Base-by-base conservation (phyloP, 1,139 yeast genomes). In the Zygoascus meyerae region DNA sequence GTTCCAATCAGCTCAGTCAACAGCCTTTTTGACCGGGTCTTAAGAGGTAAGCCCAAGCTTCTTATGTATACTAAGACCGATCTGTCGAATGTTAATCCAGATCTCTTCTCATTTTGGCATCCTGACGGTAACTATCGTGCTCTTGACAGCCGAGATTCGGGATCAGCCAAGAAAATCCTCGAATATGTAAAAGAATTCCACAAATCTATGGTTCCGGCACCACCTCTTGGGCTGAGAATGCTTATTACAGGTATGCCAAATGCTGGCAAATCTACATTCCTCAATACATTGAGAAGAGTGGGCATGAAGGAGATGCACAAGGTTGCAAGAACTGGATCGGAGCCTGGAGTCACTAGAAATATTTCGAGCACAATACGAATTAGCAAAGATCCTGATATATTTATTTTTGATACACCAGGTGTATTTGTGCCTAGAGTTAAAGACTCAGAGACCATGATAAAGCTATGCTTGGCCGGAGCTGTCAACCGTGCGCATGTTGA, bases 191-290 rank as follows among this genome's bases (percentile, higher is more conserved):
- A 71, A 38, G 54, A 50, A 6, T 42, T 53, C 30, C 58, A 60
- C 42, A 49, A 35, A 5, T 45, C 48, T 3, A 54, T 58, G 51
- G 40, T 45, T 18, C 70, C 90, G 0, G 80, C 83, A 1, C 92
- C 95, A 0, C 97, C 97, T 0, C 66, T 89, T 47, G 97, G 98
- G 0, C 68, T 85, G 43, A 68, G 90, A 33, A 64, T 85, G 45
- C 72, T 90, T 71, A 79, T 92, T 42, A 81, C 85, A 9, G 98
- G 98, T 0, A 86, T 92, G 95, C 98, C 98, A 1, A 92, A 92
- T 63, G 95, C 89, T n/a, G 98, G 98, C 1, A 92, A 92, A 64
- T 86, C 95, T n/a, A 84, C 95, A 0, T 67, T 92, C 48, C 83
- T 90, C 10, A 92, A 92, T 61, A 74, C 83, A 0, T 67, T 92